Evolutionary conservation across 768 basidiomycete genomes (phyloP).

Genomic region (button mushroom (Agaricus bisporus)): DNA sequence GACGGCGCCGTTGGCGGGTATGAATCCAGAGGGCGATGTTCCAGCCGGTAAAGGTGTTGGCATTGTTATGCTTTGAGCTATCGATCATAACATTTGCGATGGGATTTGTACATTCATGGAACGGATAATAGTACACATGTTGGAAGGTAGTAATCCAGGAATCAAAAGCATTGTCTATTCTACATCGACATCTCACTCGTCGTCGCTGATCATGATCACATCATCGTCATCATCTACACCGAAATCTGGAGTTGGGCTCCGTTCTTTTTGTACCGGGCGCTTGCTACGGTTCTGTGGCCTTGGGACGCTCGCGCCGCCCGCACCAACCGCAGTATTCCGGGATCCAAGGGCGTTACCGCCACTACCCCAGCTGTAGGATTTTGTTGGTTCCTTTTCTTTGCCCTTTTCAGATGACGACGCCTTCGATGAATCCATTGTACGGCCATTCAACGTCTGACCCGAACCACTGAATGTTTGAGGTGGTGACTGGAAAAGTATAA

Average conservation of each 20-base stretch:
- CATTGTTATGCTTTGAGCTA: constrained; percentile 82
- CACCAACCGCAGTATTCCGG: constrained; percentile 36
- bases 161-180: background rate
- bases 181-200: constrained; percentile 11
- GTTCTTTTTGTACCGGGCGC: constrained; percentile 34
- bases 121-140: constrained; percentile 13
- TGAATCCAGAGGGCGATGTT: constrained; percentile 42
- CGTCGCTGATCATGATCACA: constrained; percentile 83
- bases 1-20: constrained; percentile 72
- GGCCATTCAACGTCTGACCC: constrained; percentile 63
- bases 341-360: constrained; percentile 47
- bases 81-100: too few relatives aligned
- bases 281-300: constrained; percentile 33
- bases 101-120: background rate
- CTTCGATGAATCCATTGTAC: constrained; percentile 24
- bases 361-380: constrained; percentile 34
- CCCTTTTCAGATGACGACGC: constrained; percentile 33
- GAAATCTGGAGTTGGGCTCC: constrained; percentile 75
- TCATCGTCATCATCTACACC: constrained; percentile 84
- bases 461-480: constrained; percentile 50
- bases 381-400: constrained; percentile 46
- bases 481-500: constrained; percentile 25
- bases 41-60: constrained; percentile 79
- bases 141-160: constrained; percentile 1
- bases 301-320: constrained; percentile 50